Percentiles rank a stretch among this genome's conserved stretches.
These are phyloP conservation scores for Oxyria digyna DNA, from an alignment of 148 eudicot species.

Conservation along the genomic window DNA sequence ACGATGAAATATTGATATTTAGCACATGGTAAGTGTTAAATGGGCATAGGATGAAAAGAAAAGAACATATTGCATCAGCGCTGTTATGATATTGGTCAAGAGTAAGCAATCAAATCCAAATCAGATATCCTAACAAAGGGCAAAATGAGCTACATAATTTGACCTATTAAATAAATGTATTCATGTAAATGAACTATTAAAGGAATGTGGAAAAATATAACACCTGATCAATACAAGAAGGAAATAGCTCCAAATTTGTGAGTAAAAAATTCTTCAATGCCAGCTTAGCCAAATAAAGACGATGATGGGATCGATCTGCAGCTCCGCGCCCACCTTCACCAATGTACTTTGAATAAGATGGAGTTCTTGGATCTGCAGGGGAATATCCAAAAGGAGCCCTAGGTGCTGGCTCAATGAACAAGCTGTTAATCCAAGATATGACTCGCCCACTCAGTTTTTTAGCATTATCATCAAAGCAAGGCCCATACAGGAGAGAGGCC, in stretches of 20 bases:
- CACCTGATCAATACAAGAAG: conserved; percentile 99
- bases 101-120: background rate
- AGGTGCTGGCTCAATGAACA: conserved; percentile 91
- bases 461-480: conserved; percentile 98
- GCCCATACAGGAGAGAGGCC: conserved; percentile 93
- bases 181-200: background rate
- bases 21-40: background rate
- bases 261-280: conserved; percentile 89
- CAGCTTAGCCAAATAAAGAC: conserved; percentile 76
- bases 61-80: background rate
- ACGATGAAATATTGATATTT: background rate
- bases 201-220: background rate
- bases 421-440: conserved; percentile 91
- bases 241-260: conserved; percentile 90
- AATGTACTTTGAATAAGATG: conserved; percentile 66
- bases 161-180: background rate
- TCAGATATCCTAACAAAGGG: background rate
- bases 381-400: conserved; percentile 92
- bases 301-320: conserved; percentile 70
- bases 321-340: conserved; percentile 77
- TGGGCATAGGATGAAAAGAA: too few relatives aligned
- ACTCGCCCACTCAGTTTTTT: conserved; percentile 98
- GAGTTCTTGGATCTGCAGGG: conserved; percentile 97
- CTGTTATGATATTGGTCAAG: background rate
- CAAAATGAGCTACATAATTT: background rate